A percentile compares a stretch with the other conserved stretches of the same genome.
phyloP scores from a whole-genome alignment of 805 yeast genomes.

The Hanseniaspora meyeri region DNA sequence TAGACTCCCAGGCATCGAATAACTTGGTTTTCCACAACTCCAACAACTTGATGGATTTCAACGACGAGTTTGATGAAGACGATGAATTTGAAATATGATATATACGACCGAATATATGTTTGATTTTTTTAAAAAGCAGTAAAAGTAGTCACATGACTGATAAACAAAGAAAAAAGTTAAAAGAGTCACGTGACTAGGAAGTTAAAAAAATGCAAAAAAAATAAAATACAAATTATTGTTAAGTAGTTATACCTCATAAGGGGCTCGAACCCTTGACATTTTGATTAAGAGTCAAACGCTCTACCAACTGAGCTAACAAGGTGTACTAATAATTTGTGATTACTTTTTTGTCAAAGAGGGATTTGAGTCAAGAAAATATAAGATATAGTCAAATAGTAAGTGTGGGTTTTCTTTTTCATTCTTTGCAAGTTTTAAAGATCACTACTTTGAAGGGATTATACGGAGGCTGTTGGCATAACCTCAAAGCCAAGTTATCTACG shows the following conservation, averaged over 20 bases:
- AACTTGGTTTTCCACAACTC: conserved; percentile 17
- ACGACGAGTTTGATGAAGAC: conserved; percentile 21
- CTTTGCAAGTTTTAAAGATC: too few relatives aligned
- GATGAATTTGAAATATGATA: conserved; percentile 19
- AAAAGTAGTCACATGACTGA: not conserved
- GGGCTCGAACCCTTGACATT: conserved; percentile 14
- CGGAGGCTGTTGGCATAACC: too few relatives aligned
- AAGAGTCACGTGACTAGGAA: not conserved
- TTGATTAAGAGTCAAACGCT: conserved; percentile 14
- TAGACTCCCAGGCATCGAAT: not conserved
- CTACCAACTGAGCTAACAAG: conserved; percentile 14
- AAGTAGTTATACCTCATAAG: conserved; percentile 8
- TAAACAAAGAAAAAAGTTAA: too few relatives aligned
- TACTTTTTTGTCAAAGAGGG: not conserved
- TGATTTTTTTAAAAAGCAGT: not conserved
- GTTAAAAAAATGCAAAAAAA: not conserved
- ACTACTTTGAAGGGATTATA: too few relatives aligned
- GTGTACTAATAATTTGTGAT: not conserved
- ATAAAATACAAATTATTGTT: too few relatives aligned
- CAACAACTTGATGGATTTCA: conserved; percentile 14
- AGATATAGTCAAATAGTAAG: too few relatives aligned
- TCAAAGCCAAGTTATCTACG: too few relatives aligned
- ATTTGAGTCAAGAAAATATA: not conserved
- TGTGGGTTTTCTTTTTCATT: too few relatives aligned
- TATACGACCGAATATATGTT: not conserved